Evolutionary conservation across 176 grass and related monocot genomes (phyloP).

Genomic region (Rhipidocladum racemiflorum): DNA sequence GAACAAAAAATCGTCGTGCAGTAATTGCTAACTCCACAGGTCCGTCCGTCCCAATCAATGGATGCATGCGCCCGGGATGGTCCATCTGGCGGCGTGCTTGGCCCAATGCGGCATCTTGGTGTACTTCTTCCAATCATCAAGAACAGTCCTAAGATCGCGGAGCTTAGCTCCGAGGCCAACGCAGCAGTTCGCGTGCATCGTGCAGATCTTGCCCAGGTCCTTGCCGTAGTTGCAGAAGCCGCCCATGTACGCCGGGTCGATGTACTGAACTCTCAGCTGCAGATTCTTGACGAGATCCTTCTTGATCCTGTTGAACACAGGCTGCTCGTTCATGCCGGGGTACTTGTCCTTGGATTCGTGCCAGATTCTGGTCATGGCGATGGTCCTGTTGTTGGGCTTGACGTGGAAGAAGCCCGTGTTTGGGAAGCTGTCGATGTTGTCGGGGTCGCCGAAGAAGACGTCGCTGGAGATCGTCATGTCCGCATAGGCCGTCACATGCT

Average conservation of each 20-base stretch:
- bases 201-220: conserved; percentile 61
- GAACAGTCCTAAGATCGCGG: conserved; percentile 44
- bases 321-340: conserved; percentile 56
- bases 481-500: conserved; percentile 61
- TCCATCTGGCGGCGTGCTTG: conserved; percentile 47
- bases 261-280: conserved; percentile 39
- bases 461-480: conserved; percentile 66
- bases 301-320: conserved; percentile 82
- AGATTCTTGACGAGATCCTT: conserved; percentile 26
- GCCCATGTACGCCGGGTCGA: conserved; percentile 45
- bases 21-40: not conserved
- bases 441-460: conserved; percentile 44
- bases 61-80: conserved; percentile 56
- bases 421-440: conserved; percentile 50
- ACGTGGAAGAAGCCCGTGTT: conserved; percentile 78
- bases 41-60: not conserved
- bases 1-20: not conserved
- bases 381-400: conserved; percentile 33
- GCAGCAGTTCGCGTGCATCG: conserved; percentile 91
- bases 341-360: conserved; percentile 20
- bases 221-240: conserved; percentile 67
- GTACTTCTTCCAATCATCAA: conserved; percentile 65
- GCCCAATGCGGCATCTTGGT: conserved; percentile 34
- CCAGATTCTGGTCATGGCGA: conserved; percentile 63
- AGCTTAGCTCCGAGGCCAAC: conserved; percentile 52